These are phyloP conservation scores for Tricholoma sp. DNA, from an alignment of 768 basidiomycete species.

Conservation along the genomic window DNA sequence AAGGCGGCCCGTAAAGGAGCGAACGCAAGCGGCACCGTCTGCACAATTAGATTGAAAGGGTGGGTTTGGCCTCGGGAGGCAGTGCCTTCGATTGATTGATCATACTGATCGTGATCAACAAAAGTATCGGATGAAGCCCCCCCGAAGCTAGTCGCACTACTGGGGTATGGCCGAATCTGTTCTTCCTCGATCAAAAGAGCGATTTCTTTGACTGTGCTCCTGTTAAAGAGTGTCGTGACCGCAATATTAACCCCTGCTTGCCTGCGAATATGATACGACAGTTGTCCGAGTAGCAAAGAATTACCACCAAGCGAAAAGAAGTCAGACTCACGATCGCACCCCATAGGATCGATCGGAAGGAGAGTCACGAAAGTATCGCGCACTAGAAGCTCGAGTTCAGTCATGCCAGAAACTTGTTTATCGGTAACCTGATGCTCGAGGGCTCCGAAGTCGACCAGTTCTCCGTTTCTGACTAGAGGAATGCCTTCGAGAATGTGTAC, in stretches of 20 bases:
- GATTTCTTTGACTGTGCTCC: constrained; percentile 37
- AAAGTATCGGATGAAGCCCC: constrained; percentile 8
- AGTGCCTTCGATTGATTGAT: constrained; percentile 18
- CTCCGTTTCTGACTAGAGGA: constrained; percentile 17
- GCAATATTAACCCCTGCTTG: constrained; percentile 32
- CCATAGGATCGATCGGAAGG: constrained; percentile 23
- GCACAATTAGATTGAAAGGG: constrained; percentile 34
- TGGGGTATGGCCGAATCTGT: constrained; percentile 9
- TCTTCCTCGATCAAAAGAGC: constrained; percentile 31
- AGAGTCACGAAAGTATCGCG: constrained; percentile 32
- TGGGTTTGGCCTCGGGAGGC: constrained; percentile 26
- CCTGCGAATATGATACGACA: constrained; percentile 36
- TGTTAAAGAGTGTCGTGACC: constrained; percentile 34
- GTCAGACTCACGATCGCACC: constrained; percentile 29
- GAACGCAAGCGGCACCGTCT: constrained; percentile 36
- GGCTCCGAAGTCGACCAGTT: constrained; percentile 25
- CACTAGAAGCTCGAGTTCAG: constrained; percentile 25
- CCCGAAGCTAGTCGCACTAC: constrained; percentile 15
- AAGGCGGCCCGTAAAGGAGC: constrained; percentile 40
- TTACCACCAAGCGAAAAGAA: constrained; percentile 42
- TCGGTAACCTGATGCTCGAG: constrained; percentile 23
- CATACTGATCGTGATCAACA: constrained; percentile 22
- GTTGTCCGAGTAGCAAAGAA: constrained; percentile 41
- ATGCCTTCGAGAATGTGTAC: constrained; percentile 25
- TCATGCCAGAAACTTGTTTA: constrained; percentile 20